Conservation (phyloP, 768 basidiomycete genomes). For the Suillus brevipes region DNA sequence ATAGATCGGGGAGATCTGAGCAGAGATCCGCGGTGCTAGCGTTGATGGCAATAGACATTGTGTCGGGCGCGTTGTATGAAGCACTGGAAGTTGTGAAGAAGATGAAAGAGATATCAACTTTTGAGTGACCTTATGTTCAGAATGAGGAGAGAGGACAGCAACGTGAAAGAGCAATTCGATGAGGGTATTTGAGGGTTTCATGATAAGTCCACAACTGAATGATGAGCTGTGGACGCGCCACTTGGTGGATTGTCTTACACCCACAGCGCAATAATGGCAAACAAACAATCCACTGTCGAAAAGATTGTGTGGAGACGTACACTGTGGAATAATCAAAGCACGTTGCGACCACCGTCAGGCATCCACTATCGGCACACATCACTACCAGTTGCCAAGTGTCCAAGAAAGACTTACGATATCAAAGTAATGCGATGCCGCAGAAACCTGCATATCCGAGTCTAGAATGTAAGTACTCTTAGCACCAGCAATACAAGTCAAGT, state of each 20-base stretch:
- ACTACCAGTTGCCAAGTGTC: background rate
- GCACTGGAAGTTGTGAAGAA: background rate
- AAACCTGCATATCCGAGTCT: background rate
- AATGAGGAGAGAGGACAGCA: background rate
- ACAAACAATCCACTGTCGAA: background rate
- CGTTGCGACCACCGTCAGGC: background rate
- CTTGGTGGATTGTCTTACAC: background rate
- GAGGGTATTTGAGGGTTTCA: background rate
- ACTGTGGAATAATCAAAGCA: background rate
- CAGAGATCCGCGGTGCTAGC: background rate
- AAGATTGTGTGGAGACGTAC: background rate
- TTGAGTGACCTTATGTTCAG: slow-evolving; percentile 10
- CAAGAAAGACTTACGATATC: background rate
- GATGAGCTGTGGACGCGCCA: slow-evolving; percentile 12
- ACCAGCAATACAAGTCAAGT: background rate
- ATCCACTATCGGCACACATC: background rate
- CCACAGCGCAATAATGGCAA: background rate
- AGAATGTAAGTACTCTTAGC: background rate
- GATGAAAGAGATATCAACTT: slow-evolving; percentile 8
- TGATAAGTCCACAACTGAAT: background rate
- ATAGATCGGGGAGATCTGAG: background rate
- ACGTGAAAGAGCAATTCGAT: background rate
- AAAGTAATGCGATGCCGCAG: background rate
- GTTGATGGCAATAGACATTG: background rate
- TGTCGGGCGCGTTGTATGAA: background rate